phyloP scores from a whole-genome alignment of 179 eudicot genomes.

The Sideroxylon spinosum region DNA sequence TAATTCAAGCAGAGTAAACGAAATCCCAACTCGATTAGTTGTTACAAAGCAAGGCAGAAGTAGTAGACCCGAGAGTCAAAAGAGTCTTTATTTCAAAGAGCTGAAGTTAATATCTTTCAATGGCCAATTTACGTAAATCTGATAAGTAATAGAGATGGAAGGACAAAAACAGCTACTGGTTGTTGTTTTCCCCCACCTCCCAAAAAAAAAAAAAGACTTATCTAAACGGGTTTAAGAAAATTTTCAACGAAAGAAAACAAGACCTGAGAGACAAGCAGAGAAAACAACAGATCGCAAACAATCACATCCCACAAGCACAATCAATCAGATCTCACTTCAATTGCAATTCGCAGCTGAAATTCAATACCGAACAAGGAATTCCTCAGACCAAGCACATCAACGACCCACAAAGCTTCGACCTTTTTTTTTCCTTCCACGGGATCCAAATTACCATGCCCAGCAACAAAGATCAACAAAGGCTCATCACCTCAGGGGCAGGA shows the following conservation, averaged over 20 bases:
- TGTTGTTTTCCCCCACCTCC: no score
- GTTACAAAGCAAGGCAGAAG: neutral
- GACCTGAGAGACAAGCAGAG: constrained; percentile 9
- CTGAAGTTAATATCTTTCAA: neutral
- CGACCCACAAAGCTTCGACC: neutral
- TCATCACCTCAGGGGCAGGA: neutral
- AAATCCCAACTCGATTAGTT: neutral
- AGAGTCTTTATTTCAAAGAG: neutral
- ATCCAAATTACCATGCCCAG: neutral
- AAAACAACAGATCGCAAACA: neutral
- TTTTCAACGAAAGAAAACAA: neutral
- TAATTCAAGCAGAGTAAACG: neutral
- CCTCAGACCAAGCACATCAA: neutral
- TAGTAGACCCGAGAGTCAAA: neutral
- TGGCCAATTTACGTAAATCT: neutral
- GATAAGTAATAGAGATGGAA: no score
- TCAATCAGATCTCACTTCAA: constrained; percentile 17
- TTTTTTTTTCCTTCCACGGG: neutral
- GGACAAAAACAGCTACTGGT: no score
- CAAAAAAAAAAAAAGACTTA: neutral
- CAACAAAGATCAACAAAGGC: neutral
- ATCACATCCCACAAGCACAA: neutral
- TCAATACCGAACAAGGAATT: neutral
- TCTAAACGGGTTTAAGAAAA: neutral
- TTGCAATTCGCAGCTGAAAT: neutral